Evolutionary conservation across 345 rosid genomes (phyloP).

Genomic region (Camelina laxa): DNA sequence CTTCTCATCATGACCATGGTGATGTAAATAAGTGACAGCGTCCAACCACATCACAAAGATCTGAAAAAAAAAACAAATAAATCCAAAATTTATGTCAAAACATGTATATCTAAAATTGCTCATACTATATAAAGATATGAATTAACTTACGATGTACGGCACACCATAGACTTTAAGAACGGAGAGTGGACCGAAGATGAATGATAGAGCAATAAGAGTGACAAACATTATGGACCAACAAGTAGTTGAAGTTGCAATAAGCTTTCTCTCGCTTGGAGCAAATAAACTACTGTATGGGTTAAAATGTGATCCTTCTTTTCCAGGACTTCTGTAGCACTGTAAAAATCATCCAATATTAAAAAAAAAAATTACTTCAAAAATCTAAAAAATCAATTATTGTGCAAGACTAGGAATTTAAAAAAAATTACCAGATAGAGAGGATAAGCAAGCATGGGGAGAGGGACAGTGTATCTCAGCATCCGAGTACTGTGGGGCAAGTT

Average conservation of each 20-base stretch:
- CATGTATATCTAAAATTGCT: neutral
- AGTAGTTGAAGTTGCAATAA: slow-evolving; percentile 67
- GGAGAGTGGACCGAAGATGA: slow-evolving; percentile 49
- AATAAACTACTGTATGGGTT: slow-evolving; percentile 77
- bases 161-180: slow-evolving; percentile 71
- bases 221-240: slow-evolving; percentile 69
- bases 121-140: neutral
- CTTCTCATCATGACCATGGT: slow-evolving; percentile 78
- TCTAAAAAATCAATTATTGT: neutral
- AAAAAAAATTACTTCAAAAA: neutral
- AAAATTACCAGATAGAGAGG: slow-evolving; percentile 63
- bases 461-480: slow-evolving; percentile 63
- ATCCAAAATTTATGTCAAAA: neutral
- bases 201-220: slow-evolving; percentile 50
- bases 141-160: slow-evolving; percentile 62
- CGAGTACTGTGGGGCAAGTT: slow-evolving; percentile 46
- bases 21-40: slow-evolving; percentile 84
- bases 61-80: slow-evolving; percentile 38
- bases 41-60: slow-evolving; percentile 88
- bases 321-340: slow-evolving; percentile 93
- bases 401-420: no score
- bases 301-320: slow-evolving; percentile 93
- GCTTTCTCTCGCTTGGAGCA: slow-evolving; percentile 65
- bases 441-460: slow-evolving; percentile 70
- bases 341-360: neutral